Percentiles rank a stretch among this genome's conserved stretches.
Evolutionary conservation across 257 asterid genomes (phyloP).

Genomic region (Linderniella brevidens): DNA sequence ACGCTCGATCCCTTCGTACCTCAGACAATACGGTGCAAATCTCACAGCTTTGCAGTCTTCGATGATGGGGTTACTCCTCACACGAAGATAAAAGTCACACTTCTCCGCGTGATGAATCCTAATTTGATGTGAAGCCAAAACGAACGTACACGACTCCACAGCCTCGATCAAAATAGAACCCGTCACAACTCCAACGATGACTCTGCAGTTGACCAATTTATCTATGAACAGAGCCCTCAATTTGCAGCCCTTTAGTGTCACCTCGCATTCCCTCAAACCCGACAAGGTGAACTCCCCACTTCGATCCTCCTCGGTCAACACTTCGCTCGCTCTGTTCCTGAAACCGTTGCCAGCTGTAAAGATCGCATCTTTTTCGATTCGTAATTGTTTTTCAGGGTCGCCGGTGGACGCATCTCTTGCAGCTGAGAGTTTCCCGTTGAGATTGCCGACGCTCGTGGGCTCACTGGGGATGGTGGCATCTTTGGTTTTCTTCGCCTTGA

Average conservation of each 20-base stretch:
- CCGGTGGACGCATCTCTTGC: slow-evolving; percentile 6
- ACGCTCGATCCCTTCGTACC: slow-evolving; percentile 40
- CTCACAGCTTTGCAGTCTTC: slow-evolving; percentile 58
- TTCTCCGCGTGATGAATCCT: slow-evolving; percentile 57
- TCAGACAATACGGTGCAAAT: slow-evolving; percentile 63
- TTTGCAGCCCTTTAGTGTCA: slow-evolving; percentile 41
- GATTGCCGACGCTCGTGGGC: background rate
- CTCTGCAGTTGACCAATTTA: slow-evolving; percentile 38
- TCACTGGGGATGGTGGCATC: slow-evolving; percentile 4
- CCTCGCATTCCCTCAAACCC: slow-evolving; percentile 46
- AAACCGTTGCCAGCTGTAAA: slow-evolving; percentile 36
- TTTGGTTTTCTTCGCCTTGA: slow-evolving; percentile 42
- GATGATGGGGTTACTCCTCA: slow-evolving; percentile 80
- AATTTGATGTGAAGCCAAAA: slow-evolving; percentile 75
- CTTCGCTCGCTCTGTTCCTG: slow-evolving; percentile 32
- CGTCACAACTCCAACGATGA: slow-evolving; percentile 41
- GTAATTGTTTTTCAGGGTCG: slow-evolving; percentile 14
- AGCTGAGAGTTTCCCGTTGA: background rate
- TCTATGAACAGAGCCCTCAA: slow-evolving; percentile 68
- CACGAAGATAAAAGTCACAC: slow-evolving; percentile 69
- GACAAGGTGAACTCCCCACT: slow-evolving; percentile 58
- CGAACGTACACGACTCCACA: slow-evolving; percentile 40
- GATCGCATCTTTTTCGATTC: slow-evolving; percentile 16
- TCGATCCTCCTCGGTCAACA: slow-evolving; percentile 26
- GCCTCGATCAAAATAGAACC: slow-evolving; percentile 74